Conservation (phyloP, 2,329 filamentous ascomycete species). For the Stagonosporopsis chrysanthemi region DNA sequence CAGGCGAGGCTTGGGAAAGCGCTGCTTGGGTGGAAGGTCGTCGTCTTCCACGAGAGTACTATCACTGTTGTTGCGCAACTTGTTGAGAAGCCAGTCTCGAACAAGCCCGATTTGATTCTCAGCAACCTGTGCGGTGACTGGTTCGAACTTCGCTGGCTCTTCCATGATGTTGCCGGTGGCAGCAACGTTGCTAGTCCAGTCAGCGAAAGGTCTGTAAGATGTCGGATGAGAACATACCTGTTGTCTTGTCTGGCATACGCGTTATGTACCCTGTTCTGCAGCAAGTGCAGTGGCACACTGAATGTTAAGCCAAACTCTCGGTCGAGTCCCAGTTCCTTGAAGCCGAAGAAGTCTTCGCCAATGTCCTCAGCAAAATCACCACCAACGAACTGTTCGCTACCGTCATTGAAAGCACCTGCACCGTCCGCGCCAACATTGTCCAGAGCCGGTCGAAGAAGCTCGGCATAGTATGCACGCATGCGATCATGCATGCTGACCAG, state of each 20-base stretch:
- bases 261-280: constrained; percentile 88
- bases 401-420: constrained; percentile 90
- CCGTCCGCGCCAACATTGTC: constrained; percentile 80
- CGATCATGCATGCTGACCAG: constrained; percentile 87
- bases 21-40: constrained; percentile 90
- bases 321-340: constrained; percentile 92
- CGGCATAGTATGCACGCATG: constrained; percentile 91
- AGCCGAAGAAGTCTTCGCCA: constrained; percentile 98
- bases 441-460: constrained; percentile 88
- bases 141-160: constrained; percentile 72
- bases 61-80: constrained; percentile 83
- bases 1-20: constrained; percentile 67
- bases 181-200: constrained; percentile 62
- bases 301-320: constrained; percentile 89
- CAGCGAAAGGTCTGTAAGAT: constrained; percentile 20
- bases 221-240: constrained; percentile 52
- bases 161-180: constrained; percentile 70
- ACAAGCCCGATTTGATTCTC: constrained; percentile 84
- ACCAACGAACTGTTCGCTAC: constrained; percentile 94
- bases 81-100: constrained; percentile 89
- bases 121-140: constrained; percentile 80
- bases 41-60: constrained; percentile 91
- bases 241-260: constrained; percentile 80
- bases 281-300: constrained; percentile 89
- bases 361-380: constrained; percentile 98